A percentile compares a stretch with the other conserved stretches of the same genome.
These are phyloP conservation scores for Dipteronia sinensis DNA, from an alignment of 345 rosid species.

Conservation along the genomic window DNA sequence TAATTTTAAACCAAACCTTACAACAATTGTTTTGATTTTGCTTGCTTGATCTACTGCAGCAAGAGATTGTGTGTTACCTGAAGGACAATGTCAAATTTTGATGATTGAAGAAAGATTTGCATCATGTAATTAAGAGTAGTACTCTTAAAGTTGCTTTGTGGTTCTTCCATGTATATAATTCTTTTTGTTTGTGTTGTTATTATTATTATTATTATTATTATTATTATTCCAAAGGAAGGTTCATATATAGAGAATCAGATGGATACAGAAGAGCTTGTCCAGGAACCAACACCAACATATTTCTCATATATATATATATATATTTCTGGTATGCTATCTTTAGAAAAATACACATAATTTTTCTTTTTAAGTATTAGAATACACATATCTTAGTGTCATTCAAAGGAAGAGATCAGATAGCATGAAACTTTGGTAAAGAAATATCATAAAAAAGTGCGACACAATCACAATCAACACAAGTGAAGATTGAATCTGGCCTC, in stretches of 20 bases:
- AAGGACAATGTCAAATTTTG: slow-evolving; percentile 73
- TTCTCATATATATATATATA: no score
- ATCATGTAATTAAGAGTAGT: background rate
- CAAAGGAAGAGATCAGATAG: no score
- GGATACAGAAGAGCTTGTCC: no score
- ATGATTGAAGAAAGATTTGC: slow-evolving; percentile 8
- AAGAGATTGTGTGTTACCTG: slow-evolving; percentile 72
- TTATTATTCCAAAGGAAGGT: background rate
- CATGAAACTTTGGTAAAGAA: no score
- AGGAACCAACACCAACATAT: no score
- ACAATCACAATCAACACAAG: no score
- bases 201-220: background rate
- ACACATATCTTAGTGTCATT: no score
- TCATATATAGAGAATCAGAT: background rate
- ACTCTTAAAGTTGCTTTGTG: background rate
- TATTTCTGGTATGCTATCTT: no score
- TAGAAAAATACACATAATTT: no score
- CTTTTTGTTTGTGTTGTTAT: background rate
- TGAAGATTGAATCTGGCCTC: no score
- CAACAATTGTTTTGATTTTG: background rate
- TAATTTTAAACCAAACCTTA: background rate
- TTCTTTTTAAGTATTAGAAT: no score
- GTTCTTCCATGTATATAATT: background rate
- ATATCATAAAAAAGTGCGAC: no score
- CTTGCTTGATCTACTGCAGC: slow-evolving; percentile 53